These are phyloP conservation scores for Alternaria infectoria DNA, from an alignment of 2,329 filamentous ascomycete genomes.

Conservation along the genomic window DNA sequence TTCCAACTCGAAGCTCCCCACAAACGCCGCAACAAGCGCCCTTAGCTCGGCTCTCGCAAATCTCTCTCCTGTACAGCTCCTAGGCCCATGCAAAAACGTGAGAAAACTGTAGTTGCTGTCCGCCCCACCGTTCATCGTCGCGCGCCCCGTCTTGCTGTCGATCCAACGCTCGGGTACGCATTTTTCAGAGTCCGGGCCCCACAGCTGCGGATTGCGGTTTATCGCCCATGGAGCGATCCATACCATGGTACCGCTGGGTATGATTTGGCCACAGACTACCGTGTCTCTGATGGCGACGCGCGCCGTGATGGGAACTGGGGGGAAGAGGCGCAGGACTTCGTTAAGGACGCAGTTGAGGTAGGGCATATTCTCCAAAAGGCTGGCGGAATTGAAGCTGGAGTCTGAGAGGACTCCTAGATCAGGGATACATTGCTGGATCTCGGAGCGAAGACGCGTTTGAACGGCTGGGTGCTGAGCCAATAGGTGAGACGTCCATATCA, in stretches of 20 bases:
- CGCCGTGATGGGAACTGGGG: slow-evolving; percentile 45
- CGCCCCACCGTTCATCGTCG: slow-evolving; percentile 50
- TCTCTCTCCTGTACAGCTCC: slow-evolving; percentile 48
- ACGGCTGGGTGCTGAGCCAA: slow-evolving; percentile 70
- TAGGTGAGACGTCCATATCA: slow-evolving; percentile 77
- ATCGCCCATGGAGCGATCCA: slow-evolving; percentile 51
- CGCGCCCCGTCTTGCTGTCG: slow-evolving; percentile 42
- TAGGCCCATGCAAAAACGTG: slow-evolving; percentile 53
- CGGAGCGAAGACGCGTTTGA: slow-evolving; percentile 70
- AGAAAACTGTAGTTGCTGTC: slow-evolving; percentile 50
- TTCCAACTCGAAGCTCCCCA: slow-evolving; percentile 42
- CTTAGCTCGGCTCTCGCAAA: slow-evolving; percentile 49
- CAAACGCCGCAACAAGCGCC: slow-evolving; percentile 44
- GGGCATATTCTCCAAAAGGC: slow-evolving; percentile 52
- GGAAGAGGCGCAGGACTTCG: slow-evolving; percentile 49
- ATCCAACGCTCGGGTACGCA: slow-evolving; percentile 57
- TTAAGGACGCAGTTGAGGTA: slow-evolving; percentile 56
- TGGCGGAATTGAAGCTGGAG: slow-evolving; percentile 36
- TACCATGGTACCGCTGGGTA: slow-evolving; percentile 50
- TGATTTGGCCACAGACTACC: slow-evolving; percentile 37
- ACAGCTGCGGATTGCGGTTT: slow-evolving; percentile 51
- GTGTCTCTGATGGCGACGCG: slow-evolving; percentile 44
- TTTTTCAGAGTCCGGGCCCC: slow-evolving; percentile 50
- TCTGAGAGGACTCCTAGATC: slow-evolving; percentile 33
- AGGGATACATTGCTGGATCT: slow-evolving; percentile 69